Base-by-base conservation (phyloP, 2,329 filamentous ascomycete genomes). In the Neopestalotiopsis sp. region DNA sequence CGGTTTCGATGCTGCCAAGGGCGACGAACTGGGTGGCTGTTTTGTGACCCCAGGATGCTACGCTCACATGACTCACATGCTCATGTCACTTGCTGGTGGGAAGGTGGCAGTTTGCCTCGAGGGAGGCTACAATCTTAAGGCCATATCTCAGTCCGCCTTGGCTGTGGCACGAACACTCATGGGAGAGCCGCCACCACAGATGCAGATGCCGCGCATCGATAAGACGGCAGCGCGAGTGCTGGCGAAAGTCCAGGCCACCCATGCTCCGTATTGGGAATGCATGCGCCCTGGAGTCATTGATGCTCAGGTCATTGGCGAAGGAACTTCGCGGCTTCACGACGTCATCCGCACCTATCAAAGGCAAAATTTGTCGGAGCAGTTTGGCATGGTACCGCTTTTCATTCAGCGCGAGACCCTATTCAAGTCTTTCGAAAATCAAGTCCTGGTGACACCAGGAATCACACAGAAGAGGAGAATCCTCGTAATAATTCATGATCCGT, bases 21-120 rank as follows among this genome's bases (percentile, higher is more conserved):
- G 96, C 13, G 96, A 99, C 79, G 91, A 96, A 76, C 87, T 99
- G 1, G 96, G 96, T 65, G 94, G 93, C 40, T 99, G 96, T 78
- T 95, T 94, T 76, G 96, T 99, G 4, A 92, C 94, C 1, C 96
- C 96, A 0, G 83, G 90, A 4, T 97, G 96, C 77, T 99, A 98
- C 78, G 94, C 95, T 14, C 95, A 99, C 77, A 98, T 99, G 96
- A 98, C 96, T 17, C 94, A 98, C 78, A 98, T 98, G 95, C 88
- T 99, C 62, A 98, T 98, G 95, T 94, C 94, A 2, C 85, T 99
- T 24, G 95, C 96, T 0, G 87, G 91, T 59, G 96, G 96, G 34
- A 97, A 95, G 77, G 87, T 99, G 14, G 93, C 94, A 2, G 95
- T 98, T 9, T 98, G 95, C 77, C 86, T 99, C 2, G 96, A 99